Base-by-base conservation (phyloP, 73 alveolate species). In the Paramecium bursaria region DNA sequence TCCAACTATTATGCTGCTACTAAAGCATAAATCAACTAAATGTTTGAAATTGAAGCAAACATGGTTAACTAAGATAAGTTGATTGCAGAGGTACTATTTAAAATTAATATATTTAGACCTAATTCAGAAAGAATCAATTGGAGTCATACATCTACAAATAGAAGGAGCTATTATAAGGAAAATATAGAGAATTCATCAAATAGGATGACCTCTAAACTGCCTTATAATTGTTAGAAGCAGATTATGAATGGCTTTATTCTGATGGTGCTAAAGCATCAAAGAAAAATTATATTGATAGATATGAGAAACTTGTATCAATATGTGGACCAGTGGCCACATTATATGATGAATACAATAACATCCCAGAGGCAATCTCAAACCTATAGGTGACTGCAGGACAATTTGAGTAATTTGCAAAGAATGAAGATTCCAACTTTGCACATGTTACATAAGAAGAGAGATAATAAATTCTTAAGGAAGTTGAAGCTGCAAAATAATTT, bases 221-320 rank as follows among this genome's bases (percentile, higher is more conserved):
- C 54, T 39, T 91, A 17, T 75, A 50, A 46, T 23, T 26, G 22
- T 86, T 89, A 14, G 79, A 88, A 22, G 61, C 61, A 1, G 74
- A 89, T 14, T 95, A 91, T 21, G 57, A 80, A 21, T 93, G 98
- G 96, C 88, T 93, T 26, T 93, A 93, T 75, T 94, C 85, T 29
- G 94, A 91, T 11, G 98, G 98, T 29, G 74, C 87, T 49, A 75
- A 82, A 55, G 87, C 95, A 7, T 13, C 92, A 1, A 82, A 75
- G 77, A 85, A 86, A 19, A 90, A 47, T 9, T 93, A 89, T 82
- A 42, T 51, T 17, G 75, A 30, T 13, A 90, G 92, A 46, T 85
- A 88, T 4, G 90, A 52, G 3, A 86, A 79, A n/a, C 75, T 93
- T 51, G 82, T 80, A 61, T 35, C 21, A 21, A 44, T 85, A 11